Conservation (phyloP, 352 stramenopile species). For the Globisporangium paroecandrum region DNA sequence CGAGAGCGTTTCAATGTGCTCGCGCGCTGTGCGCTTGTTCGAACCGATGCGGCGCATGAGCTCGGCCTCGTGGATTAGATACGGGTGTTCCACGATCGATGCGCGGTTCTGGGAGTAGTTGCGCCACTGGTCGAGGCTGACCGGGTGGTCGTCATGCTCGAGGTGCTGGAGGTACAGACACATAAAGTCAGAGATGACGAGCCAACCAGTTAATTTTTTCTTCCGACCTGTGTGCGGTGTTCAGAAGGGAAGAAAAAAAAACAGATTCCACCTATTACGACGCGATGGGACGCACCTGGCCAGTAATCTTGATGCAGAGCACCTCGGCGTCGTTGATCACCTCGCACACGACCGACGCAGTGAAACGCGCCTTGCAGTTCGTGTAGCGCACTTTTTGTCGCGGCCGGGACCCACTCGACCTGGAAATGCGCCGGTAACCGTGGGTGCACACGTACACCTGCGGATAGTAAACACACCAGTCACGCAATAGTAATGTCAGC, state of each 20-base stretch:
- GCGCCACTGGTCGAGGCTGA: constrained; percentile 64
- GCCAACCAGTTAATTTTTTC: neutral
- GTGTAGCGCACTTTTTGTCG: constrained; percentile 70
- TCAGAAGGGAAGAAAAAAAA: neutral
- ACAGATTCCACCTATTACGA: neutral
- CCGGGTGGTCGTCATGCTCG: constrained; percentile 61
- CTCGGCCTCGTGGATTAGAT: constrained; percentile 67
- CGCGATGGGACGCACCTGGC: constrained; percentile 17
- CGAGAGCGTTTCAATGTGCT: constrained; percentile 63
- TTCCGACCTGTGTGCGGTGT: neutral
- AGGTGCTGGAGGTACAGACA: constrained; percentile 31
- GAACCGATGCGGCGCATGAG: constrained; percentile 66
- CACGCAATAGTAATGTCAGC: constrained; percentile 7
- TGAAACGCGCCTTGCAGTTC: constrained; percentile 66
- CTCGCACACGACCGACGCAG: constrained; percentile 54
- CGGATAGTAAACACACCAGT: neutral
- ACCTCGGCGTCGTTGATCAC: constrained; percentile 43
- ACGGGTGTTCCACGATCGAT: constrained; percentile 64
- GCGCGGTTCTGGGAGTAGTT: constrained; percentile 81
- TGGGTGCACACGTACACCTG: constrained; percentile 75
- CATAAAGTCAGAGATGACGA: neutral
- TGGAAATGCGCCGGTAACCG: constrained; percentile 63
- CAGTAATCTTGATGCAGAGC: constrained; percentile 66
- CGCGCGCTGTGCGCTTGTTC: constrained; percentile 56
- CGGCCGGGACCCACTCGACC: constrained; percentile 55